Evolutionary conservation across 148 eudicot species (phyloP).

Genomic region (Nepenthes mirabilis): DNA sequence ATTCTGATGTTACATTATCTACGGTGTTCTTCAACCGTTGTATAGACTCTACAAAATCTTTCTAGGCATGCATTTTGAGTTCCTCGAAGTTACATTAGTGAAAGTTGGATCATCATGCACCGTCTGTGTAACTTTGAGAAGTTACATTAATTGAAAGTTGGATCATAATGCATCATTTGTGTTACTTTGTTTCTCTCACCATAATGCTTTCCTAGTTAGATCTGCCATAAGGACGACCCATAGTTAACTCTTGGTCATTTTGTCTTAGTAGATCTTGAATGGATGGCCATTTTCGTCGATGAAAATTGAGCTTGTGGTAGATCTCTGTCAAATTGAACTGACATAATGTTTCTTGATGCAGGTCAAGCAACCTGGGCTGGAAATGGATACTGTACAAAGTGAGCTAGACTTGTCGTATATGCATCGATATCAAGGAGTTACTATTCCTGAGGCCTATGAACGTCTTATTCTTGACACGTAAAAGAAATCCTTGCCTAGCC

Average conservation of each 20-base stretch:
- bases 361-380: conserved; percentile 87
- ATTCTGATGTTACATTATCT: no score
- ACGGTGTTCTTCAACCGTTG: no score
- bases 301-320: no score
- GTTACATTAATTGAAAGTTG: not conserved
- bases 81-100: no score
- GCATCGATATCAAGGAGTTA: conserved; percentile 67
- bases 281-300: no score
- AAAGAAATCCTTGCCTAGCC: conserved; percentile 1
- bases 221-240: no score
- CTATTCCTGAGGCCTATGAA: conserved; percentile 86
- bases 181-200: not conserved
- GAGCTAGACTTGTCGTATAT: conserved; percentile 76
- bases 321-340: not conserved
- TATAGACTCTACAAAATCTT: no score
- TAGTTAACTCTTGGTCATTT: no score
- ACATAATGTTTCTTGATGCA: conserved; percentile 9
- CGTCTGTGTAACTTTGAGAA: no score
- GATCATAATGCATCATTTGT: not conserved
- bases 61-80: no score
- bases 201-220: not conserved
- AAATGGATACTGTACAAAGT: conserved; percentile 70
- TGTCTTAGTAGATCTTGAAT: no score
- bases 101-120: no score
- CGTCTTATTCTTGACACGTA: conserved; percentile 92